Evolutionary conservation across 495 filamentous ascomycete genomes (phyloP).

Genomic region (Penicillium cataractarum): DNA sequence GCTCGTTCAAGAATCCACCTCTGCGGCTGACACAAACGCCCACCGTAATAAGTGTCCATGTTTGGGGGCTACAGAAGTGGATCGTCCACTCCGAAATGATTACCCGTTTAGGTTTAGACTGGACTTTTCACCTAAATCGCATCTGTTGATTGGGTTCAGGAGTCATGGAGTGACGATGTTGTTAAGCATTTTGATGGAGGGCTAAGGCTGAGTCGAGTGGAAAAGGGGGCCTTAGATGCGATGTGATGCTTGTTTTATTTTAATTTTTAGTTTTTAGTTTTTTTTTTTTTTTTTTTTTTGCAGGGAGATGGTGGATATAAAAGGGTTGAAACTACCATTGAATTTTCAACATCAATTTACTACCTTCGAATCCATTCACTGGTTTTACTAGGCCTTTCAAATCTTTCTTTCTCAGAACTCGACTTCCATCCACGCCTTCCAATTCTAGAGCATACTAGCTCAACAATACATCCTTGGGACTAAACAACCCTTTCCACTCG

Average conservation of each 20-base stretch:
- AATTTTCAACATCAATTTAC: no score
- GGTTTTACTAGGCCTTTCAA: no score
- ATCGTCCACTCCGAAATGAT: not conserved
- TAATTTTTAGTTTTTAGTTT: no score
- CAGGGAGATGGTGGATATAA: no score
- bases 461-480: no score
- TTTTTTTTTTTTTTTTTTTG: no score
- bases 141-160: not conserved
- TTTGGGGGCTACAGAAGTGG: not conserved
- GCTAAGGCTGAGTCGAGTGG: not conserved
- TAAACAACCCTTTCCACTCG: not conserved
- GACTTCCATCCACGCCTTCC: not conserved
- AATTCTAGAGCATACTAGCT: not conserved
- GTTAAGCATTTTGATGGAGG: not conserved
- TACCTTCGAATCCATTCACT: no score
- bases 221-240: not conserved
- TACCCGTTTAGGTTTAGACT: not conserved
- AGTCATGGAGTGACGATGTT: not conserved
- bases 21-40: not conserved
- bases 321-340: no score
- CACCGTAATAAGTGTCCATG: no score
- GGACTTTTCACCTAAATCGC: not conserved
- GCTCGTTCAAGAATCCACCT: not conserved
- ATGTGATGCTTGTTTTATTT: not conserved
- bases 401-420: not conserved